Evolutionary conservation across 106 monocot genomes (phyloP).

Genomic region (Phalaenopsis aphrodite): DNA sequence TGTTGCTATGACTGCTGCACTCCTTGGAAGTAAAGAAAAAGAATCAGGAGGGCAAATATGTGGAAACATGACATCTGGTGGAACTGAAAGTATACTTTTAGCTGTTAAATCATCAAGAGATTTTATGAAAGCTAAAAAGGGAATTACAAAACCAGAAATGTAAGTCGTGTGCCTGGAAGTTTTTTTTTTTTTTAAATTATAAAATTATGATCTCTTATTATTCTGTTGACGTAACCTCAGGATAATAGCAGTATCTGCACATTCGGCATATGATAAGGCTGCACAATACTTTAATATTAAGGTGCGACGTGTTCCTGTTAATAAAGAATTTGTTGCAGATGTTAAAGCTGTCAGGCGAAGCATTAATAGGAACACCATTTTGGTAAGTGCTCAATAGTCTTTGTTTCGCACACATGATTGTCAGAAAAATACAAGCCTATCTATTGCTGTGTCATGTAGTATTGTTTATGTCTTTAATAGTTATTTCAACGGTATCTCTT

Average conservation of each 20-base stretch:
- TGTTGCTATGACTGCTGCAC: conserved; percentile 92
- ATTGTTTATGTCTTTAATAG: not conserved
- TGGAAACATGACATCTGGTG: conserved; percentile 99
- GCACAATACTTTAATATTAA: conserved; percentile 94
- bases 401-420: not conserved
- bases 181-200: not conserved
- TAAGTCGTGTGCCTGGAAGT: conserved; percentile 18
- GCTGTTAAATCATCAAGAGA: conserved; percentile 97
- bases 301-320: conserved; percentile 75
- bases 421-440: not conserved
- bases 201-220: not conserved
- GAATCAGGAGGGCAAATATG: conserved; percentile 89
- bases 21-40: conserved; percentile 80
- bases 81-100: conserved; percentile 96
- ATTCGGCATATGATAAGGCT: conserved; percentile 99
- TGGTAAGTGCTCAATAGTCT: conserved; percentile 40
- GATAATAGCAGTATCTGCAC: conserved; percentile 95
- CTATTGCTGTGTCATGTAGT: not conserved
- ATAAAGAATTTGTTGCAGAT: conserved; percentile 80
- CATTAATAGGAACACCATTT: conserved; percentile 86
- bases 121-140: conserved; percentile 84
- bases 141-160: conserved; percentile 92
- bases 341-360: conserved; percentile 55
- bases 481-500: not conserved
- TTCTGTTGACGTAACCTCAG: conserved; percentile 27